These are phyloP conservation scores for Leersia perrieri DNA, from an alignment of 176 grass and related monocot species.

Conservation along the genomic window DNA sequence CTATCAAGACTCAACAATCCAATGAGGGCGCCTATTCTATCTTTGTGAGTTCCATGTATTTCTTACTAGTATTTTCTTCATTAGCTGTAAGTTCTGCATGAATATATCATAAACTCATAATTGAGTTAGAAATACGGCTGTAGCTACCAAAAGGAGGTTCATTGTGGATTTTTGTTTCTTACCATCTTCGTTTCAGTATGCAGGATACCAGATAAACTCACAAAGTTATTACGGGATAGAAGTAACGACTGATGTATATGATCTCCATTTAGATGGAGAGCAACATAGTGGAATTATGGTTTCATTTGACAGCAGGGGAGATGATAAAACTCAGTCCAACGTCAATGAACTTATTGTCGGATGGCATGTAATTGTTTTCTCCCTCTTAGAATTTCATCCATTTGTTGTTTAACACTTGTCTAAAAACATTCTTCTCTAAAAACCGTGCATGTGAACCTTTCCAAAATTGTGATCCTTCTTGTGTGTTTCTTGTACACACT, in stretches of 20 bases:
- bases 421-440: background rate
- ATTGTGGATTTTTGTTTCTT: background rate
- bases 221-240: background rate
- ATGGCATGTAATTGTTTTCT: background rate
- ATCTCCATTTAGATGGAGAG: background rate
- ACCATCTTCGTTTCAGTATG: background rate
- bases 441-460: background rate
- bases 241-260: background rate
- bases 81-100: background rate
- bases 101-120: background rate
- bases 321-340: background rate
- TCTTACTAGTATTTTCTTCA: background rate
- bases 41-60: background rate
- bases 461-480: background rate
- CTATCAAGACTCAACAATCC: background rate
- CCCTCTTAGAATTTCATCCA: background rate
- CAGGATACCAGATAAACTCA: background rate
- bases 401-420: background rate
- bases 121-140: background rate
- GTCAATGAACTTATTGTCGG: background rate
- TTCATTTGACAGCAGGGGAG: background rate
- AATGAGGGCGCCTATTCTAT: background rate
- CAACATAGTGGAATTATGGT: background rate
- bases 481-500: background rate
- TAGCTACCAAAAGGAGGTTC: background rate